phyloP scores from a whole-genome alignment of 345 rosid species.

The Euphorbia pulcherrima region DNA sequence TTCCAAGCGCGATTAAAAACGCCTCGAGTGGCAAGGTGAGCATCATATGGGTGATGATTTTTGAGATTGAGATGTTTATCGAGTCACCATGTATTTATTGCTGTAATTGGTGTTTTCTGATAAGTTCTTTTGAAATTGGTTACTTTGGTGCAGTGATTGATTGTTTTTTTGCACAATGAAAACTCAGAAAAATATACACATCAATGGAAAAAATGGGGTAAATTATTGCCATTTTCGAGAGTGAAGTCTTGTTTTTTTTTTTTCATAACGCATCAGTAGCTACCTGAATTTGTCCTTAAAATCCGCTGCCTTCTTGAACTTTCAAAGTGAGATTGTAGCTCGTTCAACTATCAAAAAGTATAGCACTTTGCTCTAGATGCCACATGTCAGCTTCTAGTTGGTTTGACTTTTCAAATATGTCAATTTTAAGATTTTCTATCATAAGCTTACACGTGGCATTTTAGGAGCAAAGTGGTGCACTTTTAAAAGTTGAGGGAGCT shows the following conservation, averaged over 20 bases:
- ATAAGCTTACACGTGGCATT: no score
- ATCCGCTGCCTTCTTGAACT: no score
- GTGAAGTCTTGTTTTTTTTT: neutral
- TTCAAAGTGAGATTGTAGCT: no score
- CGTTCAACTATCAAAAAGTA: no score
- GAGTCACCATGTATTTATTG: neutral
- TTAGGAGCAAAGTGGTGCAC: no score
- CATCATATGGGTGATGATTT: constrained; percentile 6
- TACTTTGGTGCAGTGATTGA: neutral
- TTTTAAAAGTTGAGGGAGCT: no score
- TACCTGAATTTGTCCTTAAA: no score
- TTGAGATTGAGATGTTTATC: constrained; percentile 4
- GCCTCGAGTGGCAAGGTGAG: constrained; percentile 12
- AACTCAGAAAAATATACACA: neutral
- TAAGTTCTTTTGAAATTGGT: neutral
- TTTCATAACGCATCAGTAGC: no score
- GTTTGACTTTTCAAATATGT: no score
- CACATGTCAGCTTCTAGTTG: no score
- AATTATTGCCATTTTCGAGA: neutral
- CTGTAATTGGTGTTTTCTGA: neutral
- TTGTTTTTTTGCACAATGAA: neutral
- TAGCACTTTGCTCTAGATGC: no score
- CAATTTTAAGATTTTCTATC: no score
- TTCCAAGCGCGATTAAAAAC: constrained; percentile 7
- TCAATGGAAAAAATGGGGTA: neutral